Percentiles rank a stretch among this genome's conserved stretches.
phyloP scores from a whole-genome alignment of 2,329 filamentous ascomycete species.

The Calonectria pauciramosa region DNA sequence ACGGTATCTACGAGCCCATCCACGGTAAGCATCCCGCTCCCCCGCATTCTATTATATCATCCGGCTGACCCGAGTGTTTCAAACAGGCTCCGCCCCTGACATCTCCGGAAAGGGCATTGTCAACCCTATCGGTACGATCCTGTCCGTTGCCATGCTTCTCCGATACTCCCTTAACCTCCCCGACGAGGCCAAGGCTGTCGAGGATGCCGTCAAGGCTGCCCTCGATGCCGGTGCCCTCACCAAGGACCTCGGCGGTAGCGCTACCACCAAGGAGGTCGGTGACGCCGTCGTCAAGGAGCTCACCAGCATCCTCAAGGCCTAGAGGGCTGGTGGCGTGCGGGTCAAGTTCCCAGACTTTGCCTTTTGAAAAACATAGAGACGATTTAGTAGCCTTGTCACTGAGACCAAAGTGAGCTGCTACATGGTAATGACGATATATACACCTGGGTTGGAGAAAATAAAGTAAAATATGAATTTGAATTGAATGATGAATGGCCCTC shows the following conservation, averaged over 20 bases:
- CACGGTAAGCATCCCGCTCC: constrained; percentile 73
- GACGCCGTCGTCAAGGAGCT: constrained; percentile 84
- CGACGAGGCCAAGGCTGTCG: constrained; percentile 82
- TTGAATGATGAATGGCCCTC: constrained; percentile 3
- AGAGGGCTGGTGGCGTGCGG: neutral
- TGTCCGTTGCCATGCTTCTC: constrained; percentile 96
- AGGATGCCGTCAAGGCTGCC: constrained; percentile 83
- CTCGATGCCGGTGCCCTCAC: constrained; percentile 86
- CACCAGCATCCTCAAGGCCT: constrained; percentile 72
- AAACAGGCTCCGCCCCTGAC: constrained; percentile 56
- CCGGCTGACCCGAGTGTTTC: constrained; percentile 6
- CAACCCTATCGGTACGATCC: constrained; percentile 89
- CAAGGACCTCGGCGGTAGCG: constrained; percentile 85
- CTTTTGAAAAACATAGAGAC: constrained; percentile 15
- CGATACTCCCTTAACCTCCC: constrained; percentile 90
- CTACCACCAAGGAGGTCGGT: constrained; percentile 79
- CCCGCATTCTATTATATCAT: neutral
- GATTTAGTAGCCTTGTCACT: neutral
- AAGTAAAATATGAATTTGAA: constrained; percentile 15
- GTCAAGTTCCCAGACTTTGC: constrained; percentile 2
- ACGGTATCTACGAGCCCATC: constrained; percentile 98
- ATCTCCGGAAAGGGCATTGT: constrained; percentile 93
- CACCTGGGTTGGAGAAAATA: constrained; percentile 7
- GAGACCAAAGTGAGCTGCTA: neutral
- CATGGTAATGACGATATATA: neutral